Evolutionary conservation across 177 flowering plant species (phyloP).

Genomic region (Vitis hybrid): DNA sequence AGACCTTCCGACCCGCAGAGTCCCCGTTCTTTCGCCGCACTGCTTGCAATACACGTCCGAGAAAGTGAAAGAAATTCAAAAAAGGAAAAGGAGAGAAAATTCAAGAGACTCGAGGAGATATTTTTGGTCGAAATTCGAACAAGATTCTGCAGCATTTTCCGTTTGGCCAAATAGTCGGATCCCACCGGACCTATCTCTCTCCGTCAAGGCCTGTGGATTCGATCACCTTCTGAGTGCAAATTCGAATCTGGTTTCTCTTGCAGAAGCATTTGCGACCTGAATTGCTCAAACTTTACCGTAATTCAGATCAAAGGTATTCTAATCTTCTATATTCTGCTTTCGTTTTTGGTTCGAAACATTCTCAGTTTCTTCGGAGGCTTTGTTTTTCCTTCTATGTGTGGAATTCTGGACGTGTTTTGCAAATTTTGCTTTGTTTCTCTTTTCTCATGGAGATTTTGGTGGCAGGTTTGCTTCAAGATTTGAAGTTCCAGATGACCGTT

Average conservation of each 20-base stretch:
- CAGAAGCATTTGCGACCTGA: slow-evolving; percentile 17
- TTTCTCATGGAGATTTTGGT: not conserved
- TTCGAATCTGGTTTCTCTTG: not conserved
- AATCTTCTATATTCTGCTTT: not conserved
- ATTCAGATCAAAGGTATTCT: slow-evolving; percentile 17
- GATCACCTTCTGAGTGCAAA: slow-evolving; percentile 9
- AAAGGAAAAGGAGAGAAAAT: slow-evolving; percentile 13
- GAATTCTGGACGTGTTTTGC: not conserved
- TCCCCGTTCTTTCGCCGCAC: slow-evolving; percentile 18
- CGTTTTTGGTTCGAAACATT: not conserved
- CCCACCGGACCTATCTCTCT: slow-evolving; percentile 2
- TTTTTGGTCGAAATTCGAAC: slow-evolving; percentile 17
- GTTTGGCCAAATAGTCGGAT: not conserved
- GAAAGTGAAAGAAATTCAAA: not conserved
- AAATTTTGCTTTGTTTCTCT: not conserved
- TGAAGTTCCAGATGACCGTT: not conserved
- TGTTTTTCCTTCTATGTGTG: not conserved
- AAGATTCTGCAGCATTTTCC: slow-evolving; percentile 17
- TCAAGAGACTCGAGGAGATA: not conserved
- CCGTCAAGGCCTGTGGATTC: not conserved
- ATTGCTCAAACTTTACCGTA: slow-evolving; percentile 1
- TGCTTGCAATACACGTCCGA: slow-evolving; percentile 1
- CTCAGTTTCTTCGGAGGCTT: not conserved
- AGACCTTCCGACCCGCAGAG: slow-evolving; percentile 15
- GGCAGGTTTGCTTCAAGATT: not conserved